Evolutionary conservation across 352 stramenopile species (phyloP), one percentile per base, ranked within the genome.

Genomic region (Phytopythium cucurbitacearum): DNA sequence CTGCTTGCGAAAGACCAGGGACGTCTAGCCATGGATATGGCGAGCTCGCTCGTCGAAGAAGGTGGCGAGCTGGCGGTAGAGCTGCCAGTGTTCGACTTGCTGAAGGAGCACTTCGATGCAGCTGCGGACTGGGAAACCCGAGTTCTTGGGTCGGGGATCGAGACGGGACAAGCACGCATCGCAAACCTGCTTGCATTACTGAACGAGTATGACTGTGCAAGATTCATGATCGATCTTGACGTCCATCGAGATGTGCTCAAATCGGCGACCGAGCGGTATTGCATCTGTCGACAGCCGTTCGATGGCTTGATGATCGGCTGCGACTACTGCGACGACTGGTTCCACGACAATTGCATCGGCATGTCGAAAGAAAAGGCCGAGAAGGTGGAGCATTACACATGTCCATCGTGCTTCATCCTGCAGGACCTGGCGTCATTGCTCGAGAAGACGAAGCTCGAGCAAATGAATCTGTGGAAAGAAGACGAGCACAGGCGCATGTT

Each of bases 321-420:
- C 33, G 86, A 96, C 52, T 65, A 80, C 53, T 96, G 86, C 53
- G 85, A 96, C 47, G 85, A 96, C 48, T 96, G 86, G 86, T 96
- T 94, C 50, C 86, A 96, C 49, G 86, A 94, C 59, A 89, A 85
- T 40, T 96, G 86, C 45, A 94, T 96, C 59, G 85, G 85, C 5
- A 89, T 96, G 73, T 94, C 84, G 1, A 94, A 96, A 62, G 88
- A 97, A 37, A 96, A 97, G 60, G 94, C 87, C 0, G 91, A 98
- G 56, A 97, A 97, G 49, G 85, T 96, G n/a, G 94, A 98, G 42
- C 94, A 97, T 49, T 98, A 98, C 66, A 93, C 93, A 0, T 98
- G 95, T 59, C 80, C 97, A 33, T 95, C 91, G 15, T 98, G 95
- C 62, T 89, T 67, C n/a, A 88, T 96, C 49, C 73, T 97, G n/a